phyloP scores from a whole-genome alignment of 73 alveolate species.

The Paramecium sexaurelia region DNA sequence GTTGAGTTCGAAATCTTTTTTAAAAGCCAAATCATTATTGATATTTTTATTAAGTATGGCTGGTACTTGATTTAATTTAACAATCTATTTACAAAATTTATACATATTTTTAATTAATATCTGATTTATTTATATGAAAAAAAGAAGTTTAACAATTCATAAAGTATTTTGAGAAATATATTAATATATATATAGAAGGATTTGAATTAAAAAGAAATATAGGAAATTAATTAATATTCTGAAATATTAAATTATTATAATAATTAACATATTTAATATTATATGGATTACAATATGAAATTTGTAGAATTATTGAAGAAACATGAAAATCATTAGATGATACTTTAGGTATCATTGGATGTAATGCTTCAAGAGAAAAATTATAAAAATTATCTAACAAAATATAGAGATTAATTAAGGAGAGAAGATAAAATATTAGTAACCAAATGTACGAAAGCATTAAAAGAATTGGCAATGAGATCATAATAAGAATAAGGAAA shows the following conservation, averaged over 20 bases:
- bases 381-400: not conserved
- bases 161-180: too few species aligned
- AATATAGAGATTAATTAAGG: slow-evolving; percentile 43
- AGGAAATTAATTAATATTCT: not conserved
- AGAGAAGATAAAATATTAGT: slow-evolving; percentile 41
- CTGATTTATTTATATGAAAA: not conserved
- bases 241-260: not conserved
- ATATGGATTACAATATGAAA: slow-evolving; percentile 46
- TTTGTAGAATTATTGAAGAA: not conserved
- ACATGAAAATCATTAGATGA: slow-evolving; percentile 13
- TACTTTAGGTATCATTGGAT: slow-evolving; percentile 3
- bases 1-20: slow-evolving; percentile 8
- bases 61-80: not conserved
- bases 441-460: slow-evolving; percentile 38
- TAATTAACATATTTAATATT: not conserved
- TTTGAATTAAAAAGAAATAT: not conserved
- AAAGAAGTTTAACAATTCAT: too few species aligned
- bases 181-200: not conserved
- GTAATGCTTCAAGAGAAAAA: slow-evolving; percentile 41
- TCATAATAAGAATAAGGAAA: not conserved
- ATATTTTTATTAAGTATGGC: not conserved
- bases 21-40: not conserved
- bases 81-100: slow-evolving; percentile 1
- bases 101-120: not conserved
- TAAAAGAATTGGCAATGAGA: slow-evolving; percentile 26